Percentiles rank a stretch among this genome's conserved stretches.
Evolutionary conservation across 805 yeast genomes (phyloP).

Genomic region (Candida vartiovaarae): DNA sequence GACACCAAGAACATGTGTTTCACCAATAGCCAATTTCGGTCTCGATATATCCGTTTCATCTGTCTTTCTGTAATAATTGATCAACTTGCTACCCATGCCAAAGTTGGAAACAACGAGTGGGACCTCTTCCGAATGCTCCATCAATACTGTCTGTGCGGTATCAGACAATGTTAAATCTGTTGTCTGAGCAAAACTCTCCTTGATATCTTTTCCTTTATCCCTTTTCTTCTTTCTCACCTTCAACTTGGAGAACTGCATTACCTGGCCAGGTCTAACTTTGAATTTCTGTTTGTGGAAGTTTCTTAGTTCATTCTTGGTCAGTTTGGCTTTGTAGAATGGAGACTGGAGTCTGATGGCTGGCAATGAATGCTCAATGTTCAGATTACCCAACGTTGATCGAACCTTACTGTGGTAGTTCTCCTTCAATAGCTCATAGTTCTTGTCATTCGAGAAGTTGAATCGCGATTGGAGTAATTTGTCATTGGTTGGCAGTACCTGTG

Average conservation of each 20-base stretch:
- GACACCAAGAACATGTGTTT: conserved; percentile 91
- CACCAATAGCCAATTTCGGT: conserved; percentile 87
- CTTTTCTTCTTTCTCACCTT: conserved; percentile 79
- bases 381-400: conserved; percentile 85
- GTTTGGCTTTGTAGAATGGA: conserved; percentile 80
- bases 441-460: conserved; percentile 84
- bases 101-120: conserved; percentile 79
- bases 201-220: conserved; percentile 77
- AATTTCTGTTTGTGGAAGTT: conserved; percentile 77
- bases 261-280: conserved; percentile 68
- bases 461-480: conserved; percentile 50
- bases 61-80: conserved; percentile 86
- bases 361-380: conserved; percentile 83
- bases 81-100: conserved; percentile 93
- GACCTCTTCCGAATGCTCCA: conserved; percentile 87
- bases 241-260: conserved; percentile 66
- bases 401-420: conserved; percentile 87
- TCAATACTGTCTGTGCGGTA: conserved; percentile 62
- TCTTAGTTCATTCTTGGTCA: conserved; percentile 61
- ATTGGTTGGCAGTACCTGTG: conserved; percentile 38
- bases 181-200: conserved; percentile 64
- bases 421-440: conserved; percentile 72
- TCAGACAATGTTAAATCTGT: conserved; percentile 81
- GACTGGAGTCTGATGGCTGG: conserved; percentile 85
- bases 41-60: conserved; percentile 74